Percentiles rank a stretch among this genome's conserved stretches.
Evolutionary conservation across 768 basidiomycete species (phyloP).

Genomic region (Kwoniella dendrophila): DNA sequence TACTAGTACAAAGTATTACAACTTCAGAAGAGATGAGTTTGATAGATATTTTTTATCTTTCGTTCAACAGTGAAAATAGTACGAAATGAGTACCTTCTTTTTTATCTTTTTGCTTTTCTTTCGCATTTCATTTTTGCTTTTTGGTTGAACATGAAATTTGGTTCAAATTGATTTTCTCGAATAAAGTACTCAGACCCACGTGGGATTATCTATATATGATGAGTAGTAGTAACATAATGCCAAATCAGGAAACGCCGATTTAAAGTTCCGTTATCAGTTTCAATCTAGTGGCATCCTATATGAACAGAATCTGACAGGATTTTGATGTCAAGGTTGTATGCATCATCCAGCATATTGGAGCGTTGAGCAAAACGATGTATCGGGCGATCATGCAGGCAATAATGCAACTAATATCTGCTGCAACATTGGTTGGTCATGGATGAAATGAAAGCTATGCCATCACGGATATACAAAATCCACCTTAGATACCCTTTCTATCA

Average conservation of each 20-base stretch:
- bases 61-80: background rate
- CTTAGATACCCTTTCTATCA: background rate
- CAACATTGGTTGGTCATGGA: too few species aligned
- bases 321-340: too few species aligned
- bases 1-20: conserved; percentile 26
- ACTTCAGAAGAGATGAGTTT: conserved; percentile 1
- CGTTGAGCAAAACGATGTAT: too few species aligned
- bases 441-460: conserved; percentile 26
- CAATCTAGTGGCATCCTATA: background rate
- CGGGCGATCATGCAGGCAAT: too few species aligned
- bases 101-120: too few species aligned
- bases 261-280: conserved; percentile 5
- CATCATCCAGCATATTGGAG: too few species aligned
- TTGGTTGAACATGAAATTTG: background rate
- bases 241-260: conserved; percentile 15
- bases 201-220: conserved; percentile 6
- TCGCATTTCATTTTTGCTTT: too few species aligned
- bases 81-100: too few species aligned
- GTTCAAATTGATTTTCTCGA: background rate
- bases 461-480: conserved; percentile 27
- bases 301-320: background rate
- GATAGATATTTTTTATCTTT: background rate
- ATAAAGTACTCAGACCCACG: background rate
- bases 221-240: background rate
- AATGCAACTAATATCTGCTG: too few species aligned